Evolutionary conservation across 129 eudicot species (phyloP), one percentile per base, ranked within the genome.

Genomic region (Scalesia atractyloides): DNA sequence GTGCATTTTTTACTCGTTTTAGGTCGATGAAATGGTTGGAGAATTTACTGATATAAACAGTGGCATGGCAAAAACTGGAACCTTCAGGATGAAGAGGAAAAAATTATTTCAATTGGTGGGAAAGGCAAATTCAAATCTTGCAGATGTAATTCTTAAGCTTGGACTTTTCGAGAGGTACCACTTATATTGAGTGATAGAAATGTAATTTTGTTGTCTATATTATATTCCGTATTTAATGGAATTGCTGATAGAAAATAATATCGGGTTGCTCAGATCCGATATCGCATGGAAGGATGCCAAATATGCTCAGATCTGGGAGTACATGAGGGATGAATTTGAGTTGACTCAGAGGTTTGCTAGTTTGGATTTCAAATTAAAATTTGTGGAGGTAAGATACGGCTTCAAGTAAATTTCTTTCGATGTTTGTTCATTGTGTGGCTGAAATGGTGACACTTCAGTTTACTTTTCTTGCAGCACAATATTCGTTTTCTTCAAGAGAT

Each of bases 251-350:
- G 56, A 22, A 59, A 70, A 19, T 70, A 54, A 62, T 57, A 7
- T 44, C 63, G 66, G 59, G 70, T 58, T 52, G 46, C 57, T 37
- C 85, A 92, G 96, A 74, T 89, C 98, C 26, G 96, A 92, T 69
- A 92, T 92, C 66, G 91, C 98, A 3, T 89, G 98, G 98, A 92
- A 92, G 85, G 88, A 92, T 84, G 98, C 95, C 66, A 92, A 92
- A 78, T 89, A 86, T 76, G 98, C 96, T 83, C 90, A 92, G 82
- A 92, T 89, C 57, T 92, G 98, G 98, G 98, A 89, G 73, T 92
- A 87, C 68, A 91, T 92, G 43, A 83, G 98, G 64, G 98, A 89
- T 79, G 98, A 92, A 82, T 92, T 92, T 71, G 98, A 92, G 81
- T 77, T 92, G 78, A 92, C 98, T 64, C 98, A 89, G 82, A 87